Evolutionary conservation across 1,139 yeast species (phyloP), one percentile per base, ranked within the genome.

Genomic region (Scheffersomyces stambukii): DNA sequence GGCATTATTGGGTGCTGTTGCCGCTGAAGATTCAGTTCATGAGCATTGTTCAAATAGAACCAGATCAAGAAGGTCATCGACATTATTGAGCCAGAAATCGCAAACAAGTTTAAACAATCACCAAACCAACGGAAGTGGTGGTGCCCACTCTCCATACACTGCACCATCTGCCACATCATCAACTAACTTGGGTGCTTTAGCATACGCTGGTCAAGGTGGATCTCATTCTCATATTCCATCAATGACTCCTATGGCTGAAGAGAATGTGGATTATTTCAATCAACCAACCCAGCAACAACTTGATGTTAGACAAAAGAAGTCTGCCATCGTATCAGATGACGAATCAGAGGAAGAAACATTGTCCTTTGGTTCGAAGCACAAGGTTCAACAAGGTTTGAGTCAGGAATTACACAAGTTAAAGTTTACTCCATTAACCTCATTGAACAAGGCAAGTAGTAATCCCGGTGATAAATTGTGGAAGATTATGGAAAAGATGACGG

Each of bases 1-100:
- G 5, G 97, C 98, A 0, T 66, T 91, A 54, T 69, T 91, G 37
- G 98, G 97, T 20, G 96, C 97, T 2, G 88, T 81, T 40, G 97
- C 98, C 5, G 85, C 91, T 3, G 78, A 75, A 45, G 75, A 68
- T 32, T 62, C 72, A 6, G 70, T 75, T 9, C 50, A 53, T 29
- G 73, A 64, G 40, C 58, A 57, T 32, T 43, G 61, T 28, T 32
- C 39, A 21, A 46, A 54, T 23, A 55, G 47, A 41, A 65, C 66
- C 19, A 57, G 60, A 37, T 54, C 67, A 14, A 60, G 67, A 49
- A 58, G 70, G 45, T 50, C 64, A 6, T 57, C 66, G 3, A 41
- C 55, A 17, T 57, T 64, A 44, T 48, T 52, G 10, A 38, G 52
- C 14, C 60, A 55, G 35, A 54, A 45, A 39, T 60, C 68, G 2